phyloP scores from a whole-genome alignment of 202 grass and related monocot species.

The Panicum virgatum region DNA sequence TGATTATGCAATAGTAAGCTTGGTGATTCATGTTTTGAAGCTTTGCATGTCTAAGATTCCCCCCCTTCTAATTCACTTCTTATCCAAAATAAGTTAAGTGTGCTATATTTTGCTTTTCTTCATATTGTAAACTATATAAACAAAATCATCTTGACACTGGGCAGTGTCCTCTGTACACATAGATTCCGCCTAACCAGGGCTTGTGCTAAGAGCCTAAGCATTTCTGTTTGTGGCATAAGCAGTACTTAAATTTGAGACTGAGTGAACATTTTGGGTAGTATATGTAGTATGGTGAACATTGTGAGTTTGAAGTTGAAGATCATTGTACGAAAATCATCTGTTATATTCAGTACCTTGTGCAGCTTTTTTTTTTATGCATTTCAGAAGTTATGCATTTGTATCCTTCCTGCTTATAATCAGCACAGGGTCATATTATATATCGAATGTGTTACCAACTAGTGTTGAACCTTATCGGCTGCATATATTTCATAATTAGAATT shows the following conservation, averaged over 20 bases:
- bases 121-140: not conserved
- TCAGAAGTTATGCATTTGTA: not conserved
- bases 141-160: not conserved
- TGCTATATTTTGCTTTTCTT: not conserved
- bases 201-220: not conserved
- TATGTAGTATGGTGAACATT: not conserved
- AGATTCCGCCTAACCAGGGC: not conserved
- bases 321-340: not conserved
- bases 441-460: not conserved
- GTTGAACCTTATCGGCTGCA: not conserved
- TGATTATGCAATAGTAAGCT: not conserved
- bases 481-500: not conserved
- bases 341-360: not conserved
- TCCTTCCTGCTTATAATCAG: not conserved
- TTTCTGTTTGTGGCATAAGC: not conserved
- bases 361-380: not conserved
- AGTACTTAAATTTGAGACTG: not conserved
- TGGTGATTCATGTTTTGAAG: not conserved
- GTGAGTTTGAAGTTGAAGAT: not conserved
- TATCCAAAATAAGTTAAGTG: not conserved
- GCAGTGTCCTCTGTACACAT: not conserved
- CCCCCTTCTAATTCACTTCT: not conserved
- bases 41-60: not conserved
- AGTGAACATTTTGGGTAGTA: not conserved
- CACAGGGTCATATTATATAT: not conserved